These are phyloP conservation scores for Perkinsus chesapeaki DNA, from an alignment of 169 alveolate species.

Conservation along the genomic window DNA sequence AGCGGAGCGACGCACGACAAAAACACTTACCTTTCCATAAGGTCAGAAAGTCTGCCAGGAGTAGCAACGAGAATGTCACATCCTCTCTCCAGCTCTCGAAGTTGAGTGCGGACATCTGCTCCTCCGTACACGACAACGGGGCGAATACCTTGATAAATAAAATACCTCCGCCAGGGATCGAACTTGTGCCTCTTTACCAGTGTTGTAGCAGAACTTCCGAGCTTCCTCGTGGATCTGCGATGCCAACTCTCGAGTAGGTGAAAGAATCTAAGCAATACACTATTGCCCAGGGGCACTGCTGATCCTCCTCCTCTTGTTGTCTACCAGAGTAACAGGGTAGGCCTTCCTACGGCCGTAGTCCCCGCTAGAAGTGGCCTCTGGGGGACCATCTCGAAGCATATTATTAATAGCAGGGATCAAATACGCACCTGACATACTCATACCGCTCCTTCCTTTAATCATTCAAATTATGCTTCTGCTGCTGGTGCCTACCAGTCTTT, in stretches of 20 bases:
- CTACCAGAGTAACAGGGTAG: slow-evolving; percentile 53
- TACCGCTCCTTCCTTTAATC: not conserved
- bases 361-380: slow-evolving; percentile 38
- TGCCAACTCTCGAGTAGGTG: slow-evolving; percentile 94
- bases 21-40: slow-evolving; percentile 52
- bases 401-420: slow-evolving; percentile 53
- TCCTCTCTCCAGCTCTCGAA: slow-evolving; percentile 77
- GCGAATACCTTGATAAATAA: slow-evolving; percentile 40
- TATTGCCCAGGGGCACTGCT: slow-evolving; percentile 19
- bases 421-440: not conserved
- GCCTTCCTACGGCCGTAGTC: slow-evolving; percentile 34
- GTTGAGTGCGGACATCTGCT: slow-evolving; percentile 63
- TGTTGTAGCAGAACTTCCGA: slow-evolving; percentile 66
- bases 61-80: slow-evolving; percentile 84
- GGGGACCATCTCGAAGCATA: slow-evolving; percentile 73
- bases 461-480: not conserved
- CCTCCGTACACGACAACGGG: slow-evolving; percentile 83
- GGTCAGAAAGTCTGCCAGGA: slow-evolving; percentile 87
- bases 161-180: not conserved
- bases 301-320: slow-evolving; percentile 34
- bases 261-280: slow-evolving; percentile 57
- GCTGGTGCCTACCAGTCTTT: slow-evolving; percentile 72
- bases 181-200: slow-evolving; percentile 51
- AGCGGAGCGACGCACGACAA: slow-evolving; percentile 64
- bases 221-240: slow-evolving; percentile 78